Evolutionary conservation across 2,329 filamentous ascomycete genomes (phyloP).

Genomic region (Plenodomus lindquistii): DNA sequence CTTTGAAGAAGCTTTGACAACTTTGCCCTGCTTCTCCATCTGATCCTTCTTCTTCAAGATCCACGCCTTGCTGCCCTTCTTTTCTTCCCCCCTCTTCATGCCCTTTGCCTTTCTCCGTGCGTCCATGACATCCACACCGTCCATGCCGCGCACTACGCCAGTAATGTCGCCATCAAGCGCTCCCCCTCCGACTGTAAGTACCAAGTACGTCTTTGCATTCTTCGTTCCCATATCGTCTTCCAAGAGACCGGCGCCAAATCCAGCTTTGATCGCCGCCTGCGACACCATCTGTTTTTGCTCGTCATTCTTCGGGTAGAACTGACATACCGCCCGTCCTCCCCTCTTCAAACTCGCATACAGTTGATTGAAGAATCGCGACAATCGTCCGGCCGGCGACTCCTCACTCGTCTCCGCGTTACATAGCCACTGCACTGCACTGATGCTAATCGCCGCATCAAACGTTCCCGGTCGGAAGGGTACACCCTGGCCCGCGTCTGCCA

Average conservation of each 20-base stretch:
- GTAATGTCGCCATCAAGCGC: constrained; percentile 75
- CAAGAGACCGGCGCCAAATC: constrained; percentile 91
- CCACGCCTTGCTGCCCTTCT: constrained; percentile 85
- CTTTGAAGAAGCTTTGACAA: constrained; percentile 89
- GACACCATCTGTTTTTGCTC: constrained; percentile 90
- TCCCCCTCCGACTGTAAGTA: constrained; percentile 83
- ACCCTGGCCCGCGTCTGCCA: constrained; percentile 94
- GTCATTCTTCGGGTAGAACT: constrained; percentile 98
- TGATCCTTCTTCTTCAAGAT: constrained; percentile 87
- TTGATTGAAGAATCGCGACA: constrained; percentile 88
- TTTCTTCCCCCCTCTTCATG: constrained; percentile 60
- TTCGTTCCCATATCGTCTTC: constrained; percentile 97
- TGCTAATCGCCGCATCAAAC: constrained; percentile 94
- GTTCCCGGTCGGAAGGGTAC: constrained; percentile 89
- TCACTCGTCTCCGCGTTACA: constrained; percentile 93
- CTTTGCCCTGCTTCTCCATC: constrained; percentile 91
- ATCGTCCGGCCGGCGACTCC: constrained; percentile 75
- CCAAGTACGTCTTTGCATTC: constrained; percentile 94
- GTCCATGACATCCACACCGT: constrained; percentile 75
- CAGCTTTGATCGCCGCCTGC: constrained; percentile 85
- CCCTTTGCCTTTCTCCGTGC: constrained; percentile 55
- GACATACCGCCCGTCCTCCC: constrained; percentile 88
- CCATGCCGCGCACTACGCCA: constrained; percentile 85
- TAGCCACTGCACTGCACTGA: constrained; percentile 96
- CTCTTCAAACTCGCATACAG: constrained; percentile 82